Conservation (phyloP, 2,329 filamentous ascomycete species). For the Madurella fahalii region DNA sequence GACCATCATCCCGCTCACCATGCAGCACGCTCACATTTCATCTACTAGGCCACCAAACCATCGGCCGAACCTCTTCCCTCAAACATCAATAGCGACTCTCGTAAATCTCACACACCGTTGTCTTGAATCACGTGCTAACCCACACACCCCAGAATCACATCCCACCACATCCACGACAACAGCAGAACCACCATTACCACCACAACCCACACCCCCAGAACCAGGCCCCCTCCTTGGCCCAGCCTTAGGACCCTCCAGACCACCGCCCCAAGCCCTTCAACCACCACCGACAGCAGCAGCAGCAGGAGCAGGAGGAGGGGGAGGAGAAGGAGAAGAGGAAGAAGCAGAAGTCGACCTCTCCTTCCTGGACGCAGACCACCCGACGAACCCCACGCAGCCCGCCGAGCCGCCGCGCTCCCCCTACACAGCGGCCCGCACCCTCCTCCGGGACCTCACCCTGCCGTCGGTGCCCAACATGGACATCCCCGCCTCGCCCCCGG, state of each 20-base stretch:
- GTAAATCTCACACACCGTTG: not conserved
- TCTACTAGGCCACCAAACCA: not conserved
- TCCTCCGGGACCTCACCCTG: conserved; percentile 68
- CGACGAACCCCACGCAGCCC: conserved; percentile 10
- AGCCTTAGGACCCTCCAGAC: conserved; percentile 39
- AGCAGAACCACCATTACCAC: not conserved
- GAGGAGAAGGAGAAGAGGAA: conserved; percentile 22
- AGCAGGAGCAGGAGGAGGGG: conserved; percentile 19
- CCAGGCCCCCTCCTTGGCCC: conserved; percentile 27
- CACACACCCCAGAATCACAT: not conserved
- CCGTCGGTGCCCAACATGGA: conserved; percentile 67
- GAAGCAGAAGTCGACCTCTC: conserved; percentile 20
- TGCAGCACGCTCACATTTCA: conserved; percentile 3
- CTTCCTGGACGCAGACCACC: conserved; percentile 23
- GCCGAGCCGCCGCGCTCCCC: conserved; percentile 51
- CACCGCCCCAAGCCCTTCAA: conserved; percentile 17
- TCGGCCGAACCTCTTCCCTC: not conserved
- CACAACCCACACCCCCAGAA: not conserved
- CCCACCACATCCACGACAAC: not conserved
- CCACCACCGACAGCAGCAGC: conserved; percentile 17
- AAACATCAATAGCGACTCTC: not conserved
- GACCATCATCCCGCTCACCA: not conserved
- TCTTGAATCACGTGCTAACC: not conserved
- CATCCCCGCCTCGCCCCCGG: conserved; percentile 70
- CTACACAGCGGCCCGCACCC: conserved; percentile 60